Conservation (phyloP, 257 asterid genomes). For the Echium plantagineum region DNA sequence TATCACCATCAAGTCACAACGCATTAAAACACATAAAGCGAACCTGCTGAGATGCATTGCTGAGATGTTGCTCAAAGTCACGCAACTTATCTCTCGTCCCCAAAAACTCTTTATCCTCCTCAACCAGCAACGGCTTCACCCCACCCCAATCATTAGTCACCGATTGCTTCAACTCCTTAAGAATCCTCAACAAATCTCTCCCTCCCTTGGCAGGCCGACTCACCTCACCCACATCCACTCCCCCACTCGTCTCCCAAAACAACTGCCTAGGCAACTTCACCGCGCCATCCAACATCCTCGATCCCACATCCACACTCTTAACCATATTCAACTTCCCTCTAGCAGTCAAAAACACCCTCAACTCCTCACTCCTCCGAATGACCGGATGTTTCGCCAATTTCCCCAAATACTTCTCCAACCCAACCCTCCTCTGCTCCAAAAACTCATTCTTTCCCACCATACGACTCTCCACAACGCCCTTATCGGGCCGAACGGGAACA, state of each 20-base stretch:
- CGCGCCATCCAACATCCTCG: slow-evolving; percentile 58
- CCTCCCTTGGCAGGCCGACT: slow-evolving; percentile 69
- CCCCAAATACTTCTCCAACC: slow-evolving; percentile 78
- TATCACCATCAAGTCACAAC: not conserved
- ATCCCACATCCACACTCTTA: slow-evolving; percentile 48
- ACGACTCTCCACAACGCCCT: slow-evolving; percentile 89
- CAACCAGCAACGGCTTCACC: slow-evolving; percentile 52
- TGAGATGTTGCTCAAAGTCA: slow-evolving; percentile 76
- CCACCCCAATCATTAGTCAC: slow-evolving; percentile 91
- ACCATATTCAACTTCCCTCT: slow-evolving; percentile 39
- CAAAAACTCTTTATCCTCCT: slow-evolving; percentile 79
- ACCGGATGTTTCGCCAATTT: slow-evolving; percentile 61
- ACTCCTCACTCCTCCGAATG: slow-evolving; percentile 62
- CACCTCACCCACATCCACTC: slow-evolving; percentile 36
- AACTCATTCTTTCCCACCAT: slow-evolving; percentile 86
- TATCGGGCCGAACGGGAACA: slow-evolving; percentile 85
- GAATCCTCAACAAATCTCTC: slow-evolving; percentile 58
- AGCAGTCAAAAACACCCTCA: slow-evolving; percentile 48
- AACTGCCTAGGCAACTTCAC: slow-evolving; percentile 54
- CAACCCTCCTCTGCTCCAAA: slow-evolving; percentile 75
- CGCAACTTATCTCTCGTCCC: slow-evolving; percentile 61
- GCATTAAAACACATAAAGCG: slow-evolving; percentile 1
- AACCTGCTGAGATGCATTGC: slow-evolving; percentile 92
- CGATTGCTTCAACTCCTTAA: slow-evolving; percentile 85
- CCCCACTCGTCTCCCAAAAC: slow-evolving; percentile 26